These are phyloP conservation scores for Naganishia vaughanmartiniae DNA, from an alignment of 768 basidiomycete genomes.

Conservation along the genomic window DNA sequence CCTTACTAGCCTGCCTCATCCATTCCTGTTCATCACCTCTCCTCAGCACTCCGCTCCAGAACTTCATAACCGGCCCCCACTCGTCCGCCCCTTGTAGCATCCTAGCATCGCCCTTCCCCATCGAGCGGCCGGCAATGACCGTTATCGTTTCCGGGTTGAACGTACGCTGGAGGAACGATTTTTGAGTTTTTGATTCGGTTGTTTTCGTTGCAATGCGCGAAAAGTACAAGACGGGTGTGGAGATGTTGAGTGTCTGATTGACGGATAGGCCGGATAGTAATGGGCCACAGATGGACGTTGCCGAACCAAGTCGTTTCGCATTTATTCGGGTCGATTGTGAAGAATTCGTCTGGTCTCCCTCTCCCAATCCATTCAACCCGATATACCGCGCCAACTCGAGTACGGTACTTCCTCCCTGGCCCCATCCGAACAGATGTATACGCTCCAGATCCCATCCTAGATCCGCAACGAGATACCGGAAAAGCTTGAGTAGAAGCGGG, in stretches of 20 bases:
- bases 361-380: constrained; percentile 26
- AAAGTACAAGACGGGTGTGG: constrained; percentile 32
- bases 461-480: neutral
- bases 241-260: constrained; percentile 13
- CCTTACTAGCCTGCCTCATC: constrained; percentile 37
- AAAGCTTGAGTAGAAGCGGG: neutral
- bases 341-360: neutral
- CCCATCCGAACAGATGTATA: constrained; percentile 51
- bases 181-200: neutral
- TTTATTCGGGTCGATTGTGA: neutral
- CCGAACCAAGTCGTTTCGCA: constrained; percentile 37
- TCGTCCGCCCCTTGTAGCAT: constrained; percentile 45
- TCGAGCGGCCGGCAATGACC: constrained; percentile 8
- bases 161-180: constrained; percentile 6
- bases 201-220: neutral
- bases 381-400: constrained; percentile 42
- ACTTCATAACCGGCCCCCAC: constrained; percentile 49
- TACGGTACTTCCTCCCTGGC: constrained; percentile 45
- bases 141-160: constrained; percentile 26
- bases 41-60: constrained; percentile 46
- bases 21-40: constrained; percentile 35
- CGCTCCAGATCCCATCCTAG: constrained; percentile 35
- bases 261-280: constrained; percentile 39
- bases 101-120: constrained; percentile 35
- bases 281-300: constrained; percentile 39